These are phyloP conservation scores for Aspergillus sojae DNA, from an alignment of 2,329 filamentous ascomycete genomes.

Conservation along the genomic window DNA sequence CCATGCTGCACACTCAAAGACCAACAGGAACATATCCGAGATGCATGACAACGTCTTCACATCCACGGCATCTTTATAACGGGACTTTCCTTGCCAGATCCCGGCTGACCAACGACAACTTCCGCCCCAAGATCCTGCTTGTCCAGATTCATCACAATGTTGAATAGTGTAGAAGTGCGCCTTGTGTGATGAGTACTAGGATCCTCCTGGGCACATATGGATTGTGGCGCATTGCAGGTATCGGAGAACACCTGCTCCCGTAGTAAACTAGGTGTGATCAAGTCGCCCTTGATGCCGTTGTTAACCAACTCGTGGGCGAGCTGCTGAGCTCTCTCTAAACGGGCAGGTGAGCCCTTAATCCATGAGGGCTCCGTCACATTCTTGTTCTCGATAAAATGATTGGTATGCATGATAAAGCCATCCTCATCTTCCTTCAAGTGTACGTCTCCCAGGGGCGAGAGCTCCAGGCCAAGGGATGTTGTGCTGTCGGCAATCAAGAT, in stretches of 20 bases:
- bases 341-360: slow-evolving; percentile 36
- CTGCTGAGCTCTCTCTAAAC: slow-evolving; percentile 30
- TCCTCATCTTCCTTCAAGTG: slow-evolving; percentile 38
- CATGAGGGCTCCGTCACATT: slow-evolving; percentile 37
- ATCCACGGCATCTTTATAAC: slow-evolving; percentile 33
- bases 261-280: slow-evolving; percentile 26
- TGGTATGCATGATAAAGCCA: slow-evolving; percentile 47
- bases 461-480: slow-evolving; percentile 29
- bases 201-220: slow-evolving; percentile 40
- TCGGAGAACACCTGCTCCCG: slow-evolving; percentile 40
- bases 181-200: slow-evolving; percentile 26
- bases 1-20: neutral
- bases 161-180: slow-evolving; percentile 39
- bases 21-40: neutral
- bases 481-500: slow-evolving; percentile 56
- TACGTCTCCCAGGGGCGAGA: slow-evolving; percentile 33
- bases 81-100: slow-evolving; percentile 30
- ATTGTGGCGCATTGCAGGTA: slow-evolving; percentile 36
- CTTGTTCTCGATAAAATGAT: slow-evolving; percentile 45
- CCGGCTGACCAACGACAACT: slow-evolving; percentile 36
- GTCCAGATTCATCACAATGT: slow-evolving; percentile 40
- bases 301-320: slow-evolving; percentile 29
- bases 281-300: slow-evolving; percentile 23
- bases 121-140: slow-evolving; percentile 30
- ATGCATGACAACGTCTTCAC: neutral